Percentiles rank a stretch among this genome's conserved stretches.
Conservation (phyloP, 139 green algal species). For the Nannochloris sp. region DNA sequence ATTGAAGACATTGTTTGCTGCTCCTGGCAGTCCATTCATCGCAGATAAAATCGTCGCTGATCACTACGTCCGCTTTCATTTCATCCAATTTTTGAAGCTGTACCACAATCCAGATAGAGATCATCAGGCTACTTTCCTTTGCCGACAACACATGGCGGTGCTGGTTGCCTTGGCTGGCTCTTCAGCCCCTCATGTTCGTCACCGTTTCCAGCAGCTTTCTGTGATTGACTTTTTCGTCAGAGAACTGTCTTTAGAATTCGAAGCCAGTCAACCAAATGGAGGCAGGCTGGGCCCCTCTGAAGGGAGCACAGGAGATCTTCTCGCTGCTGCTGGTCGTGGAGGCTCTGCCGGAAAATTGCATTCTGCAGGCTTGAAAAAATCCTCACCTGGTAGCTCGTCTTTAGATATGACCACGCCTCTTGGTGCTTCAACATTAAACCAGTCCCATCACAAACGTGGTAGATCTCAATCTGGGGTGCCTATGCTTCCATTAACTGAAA, state of each 20-base stretch:
- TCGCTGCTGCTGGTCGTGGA: no score
- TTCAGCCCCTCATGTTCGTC: not conserved
- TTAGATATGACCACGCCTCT: no score
- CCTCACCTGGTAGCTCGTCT: no score
- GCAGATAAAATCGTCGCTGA: constrained; percentile 23
- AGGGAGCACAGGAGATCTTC: no score
- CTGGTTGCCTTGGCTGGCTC: constrained; percentile 25
- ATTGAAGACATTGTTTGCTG: constrained; percentile 13
- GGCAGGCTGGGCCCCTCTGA: no score
- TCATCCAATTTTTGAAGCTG: constrained; percentile 37
- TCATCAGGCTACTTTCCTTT: constrained; percentile 30
- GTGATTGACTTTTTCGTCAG: constrained; percentile 41
- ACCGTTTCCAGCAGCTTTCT: constrained; percentile 37
- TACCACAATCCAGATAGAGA: constrained; percentile 32
- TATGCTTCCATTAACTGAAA: constrained; percentile 14
- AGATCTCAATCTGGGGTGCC: constrained; percentile 14
- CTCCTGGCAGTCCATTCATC: constrained; percentile 27
- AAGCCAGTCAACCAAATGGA: constrained; percentile 8
- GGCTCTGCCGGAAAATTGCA: no score
- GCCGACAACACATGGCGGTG: constrained; percentile 23
- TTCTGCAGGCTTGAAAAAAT: no score
- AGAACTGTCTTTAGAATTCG: constrained; percentile 46
- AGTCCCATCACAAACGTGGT: not conserved
- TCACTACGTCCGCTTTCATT: constrained; percentile 37
- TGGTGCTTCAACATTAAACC: no score